Evolutionary conservation across 768 basidiomycete species (phyloP).

Genomic region (Lactifluus volemus): DNA sequence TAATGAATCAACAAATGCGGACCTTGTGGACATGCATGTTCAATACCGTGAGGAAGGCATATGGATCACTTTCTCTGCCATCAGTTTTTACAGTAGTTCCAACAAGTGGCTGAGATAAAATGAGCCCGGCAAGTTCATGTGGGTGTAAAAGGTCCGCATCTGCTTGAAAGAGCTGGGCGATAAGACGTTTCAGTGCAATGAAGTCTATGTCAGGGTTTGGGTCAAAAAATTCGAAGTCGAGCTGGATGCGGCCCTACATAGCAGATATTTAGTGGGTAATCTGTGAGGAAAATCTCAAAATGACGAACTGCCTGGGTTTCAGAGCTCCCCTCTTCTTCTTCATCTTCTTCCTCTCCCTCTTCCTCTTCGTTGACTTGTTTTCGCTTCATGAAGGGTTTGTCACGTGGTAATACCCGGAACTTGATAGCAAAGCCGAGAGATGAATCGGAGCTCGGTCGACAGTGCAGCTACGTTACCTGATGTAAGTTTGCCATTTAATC

Average conservation of each 20-base stretch:
- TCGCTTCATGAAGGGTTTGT: slow-evolving; percentile 37
- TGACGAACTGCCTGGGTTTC: slow-evolving; percentile 35
- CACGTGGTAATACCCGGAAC: background rate
- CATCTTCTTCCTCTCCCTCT: no score
- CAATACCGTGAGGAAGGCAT: slow-evolving; percentile 76
- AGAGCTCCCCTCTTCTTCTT: slow-evolving; percentile 27
- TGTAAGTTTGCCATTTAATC: no score
- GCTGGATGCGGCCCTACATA: slow-evolving; percentile 63
- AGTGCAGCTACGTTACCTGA: no score
- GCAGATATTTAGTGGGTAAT: slow-evolving; percentile 5
- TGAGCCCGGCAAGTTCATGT: slow-evolving; percentile 69
- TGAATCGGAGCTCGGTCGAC: background rate
- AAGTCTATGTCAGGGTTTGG: slow-evolving; percentile 77
- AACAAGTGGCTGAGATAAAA: slow-evolving; percentile 63
- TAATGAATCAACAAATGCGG: background rate
- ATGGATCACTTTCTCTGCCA: slow-evolving; percentile 83
- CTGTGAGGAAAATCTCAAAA: slow-evolving; percentile 17
- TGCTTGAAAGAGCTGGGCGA: slow-evolving; percentile 57
- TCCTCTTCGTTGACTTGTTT: slow-evolving; percentile 34
- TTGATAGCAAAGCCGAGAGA: background rate
- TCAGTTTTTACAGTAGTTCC: slow-evolving; percentile 94
- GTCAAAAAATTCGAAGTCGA: slow-evolving; percentile 93
- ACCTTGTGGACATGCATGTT: slow-evolving; percentile 68
- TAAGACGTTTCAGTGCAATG: slow-evolving; percentile 70
- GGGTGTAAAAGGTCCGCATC: slow-evolving; percentile 70